Base-by-base conservation (phyloP, 1,284 basidiomycete species). In the Fomitiporia mediterranea region DNA sequence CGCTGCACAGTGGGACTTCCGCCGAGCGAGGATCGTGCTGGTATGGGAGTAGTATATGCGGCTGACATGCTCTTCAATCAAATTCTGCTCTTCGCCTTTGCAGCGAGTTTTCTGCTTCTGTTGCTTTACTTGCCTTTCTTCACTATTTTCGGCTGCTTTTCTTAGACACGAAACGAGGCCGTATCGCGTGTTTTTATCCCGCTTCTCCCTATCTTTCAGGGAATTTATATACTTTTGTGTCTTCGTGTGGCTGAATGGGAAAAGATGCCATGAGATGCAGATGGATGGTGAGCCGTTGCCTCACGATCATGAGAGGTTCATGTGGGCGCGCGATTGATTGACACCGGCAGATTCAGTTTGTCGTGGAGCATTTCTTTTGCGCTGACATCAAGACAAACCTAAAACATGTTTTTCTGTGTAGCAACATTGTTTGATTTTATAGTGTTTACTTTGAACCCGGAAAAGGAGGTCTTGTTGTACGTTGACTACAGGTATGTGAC, bases 1-100 rank as follows among this genome's bases (percentile, higher is more conserved):
- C 48, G 81, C 82, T 76, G 77, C 78, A 81, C 77, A 51, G 82
- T 79, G 81, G 83, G 83, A 86, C 83, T 83, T 79, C 77, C 75
- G 76, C 80, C 77, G 74, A 75, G 83, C 81, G 71, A 84, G 84
- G 81, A 64, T 62, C 67, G 79, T 86, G 83, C 80, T 72, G 80
- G 81, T 57, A 70, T 39, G 50, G 76, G 81, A 70, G 83, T 86
- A 86, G 83, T 86, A 86, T 86, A 72, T 81, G 83, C 73, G 80
- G 84, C 83, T 67, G 61, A 86, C 80, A 86, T 75, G 57, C 46
- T 53, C 52, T 28, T 47, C 28, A 13, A 17, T 42, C 42, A 56
- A 48, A 30, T n/a, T 54, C n/a, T 57, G 51, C 0, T 53, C 48
- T 23, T 47, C 8, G 19, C 13, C 3, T 3, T 21, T 7, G 3